Base-by-base conservation (phyloP, 805 yeast species). In the Teunomyces tritomae region DNA sequence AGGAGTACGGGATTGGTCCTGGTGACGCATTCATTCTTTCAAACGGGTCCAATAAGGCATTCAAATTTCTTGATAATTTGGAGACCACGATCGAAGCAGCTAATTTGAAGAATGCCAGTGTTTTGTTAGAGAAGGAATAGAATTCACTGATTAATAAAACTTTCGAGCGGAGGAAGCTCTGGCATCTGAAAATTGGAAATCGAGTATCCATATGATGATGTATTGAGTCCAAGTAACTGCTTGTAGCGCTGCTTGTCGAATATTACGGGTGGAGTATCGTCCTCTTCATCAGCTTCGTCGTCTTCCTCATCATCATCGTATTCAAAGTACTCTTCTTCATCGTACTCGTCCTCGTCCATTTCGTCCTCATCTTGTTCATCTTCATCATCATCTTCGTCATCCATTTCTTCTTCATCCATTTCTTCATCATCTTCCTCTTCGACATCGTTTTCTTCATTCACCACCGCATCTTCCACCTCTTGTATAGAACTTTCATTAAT, bases 101-200 rank as follows among this genome's bases (percentile, higher is more conserved):
- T 1, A 91, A 90, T 1, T 75, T 94, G 53, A 80, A 83, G 58
- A 94, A 90, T 64, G 89, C 97, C 34, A 84, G 92, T 41, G 67
- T 91, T 5, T 66, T 89, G 42, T 72, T 90, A 29, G 97, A 91
- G 52, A 45, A 46, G 36, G 46, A 47, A 13, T 49, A 26, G 28
- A 20, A 20, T 20, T 35, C 17, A 40, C 34, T 29, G 43, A 28
- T 40, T 24, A n/a, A 29, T 14, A 44, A 64, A 62, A 29, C 48
- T 54, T 28, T 64, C 67, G 20, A 63, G 37, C 1, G 68, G 63
- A 8, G 68, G 69, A 17, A 63, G 39, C n/a, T 48, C 43, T 13
- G 43, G 43, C 24, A 40, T 28, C 32, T 20, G 43, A 9, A 40
- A 40, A 26, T n/a, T 14, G 17, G 40, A 24, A 11, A 37, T 37